Evolutionary conservation across 345 rosid species (phyloP).

Genomic region (Eucalyptus regnans): DNA sequence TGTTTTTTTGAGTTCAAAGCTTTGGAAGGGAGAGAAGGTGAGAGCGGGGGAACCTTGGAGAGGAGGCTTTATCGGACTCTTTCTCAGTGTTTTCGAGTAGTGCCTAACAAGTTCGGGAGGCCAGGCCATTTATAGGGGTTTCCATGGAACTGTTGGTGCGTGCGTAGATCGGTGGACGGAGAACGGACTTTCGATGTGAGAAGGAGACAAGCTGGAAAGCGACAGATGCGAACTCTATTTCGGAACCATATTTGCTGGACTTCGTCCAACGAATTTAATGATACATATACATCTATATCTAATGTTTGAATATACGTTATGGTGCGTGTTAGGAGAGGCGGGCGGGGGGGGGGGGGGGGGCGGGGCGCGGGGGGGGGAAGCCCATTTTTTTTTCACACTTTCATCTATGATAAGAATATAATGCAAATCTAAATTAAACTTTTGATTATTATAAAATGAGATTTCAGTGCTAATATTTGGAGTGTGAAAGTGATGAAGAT

Average conservation of each 20-base stretch:
- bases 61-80: background rate
- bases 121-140: background rate
- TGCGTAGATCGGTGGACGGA: background rate
- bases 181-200: background rate
- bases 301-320: background rate
- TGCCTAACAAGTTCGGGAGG: background rate
- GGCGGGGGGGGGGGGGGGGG: background rate
- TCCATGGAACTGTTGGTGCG: background rate
- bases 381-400: background rate
- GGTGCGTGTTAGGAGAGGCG: background rate
- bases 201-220: background rate
- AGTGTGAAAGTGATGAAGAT: background rate
- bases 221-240: background rate
- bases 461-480: background rate
- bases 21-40: background rate
- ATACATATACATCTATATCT: background rate
- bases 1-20: background rate
- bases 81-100: background rate
- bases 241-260: background rate
- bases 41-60: background rate
- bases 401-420: background rate
- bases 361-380: background rate
- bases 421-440: background rate
- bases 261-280: background rate
- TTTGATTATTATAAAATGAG: background rate